Conservation (phyloP, 805 yeast species). For the Wickerhamomyces alni region DNA sequence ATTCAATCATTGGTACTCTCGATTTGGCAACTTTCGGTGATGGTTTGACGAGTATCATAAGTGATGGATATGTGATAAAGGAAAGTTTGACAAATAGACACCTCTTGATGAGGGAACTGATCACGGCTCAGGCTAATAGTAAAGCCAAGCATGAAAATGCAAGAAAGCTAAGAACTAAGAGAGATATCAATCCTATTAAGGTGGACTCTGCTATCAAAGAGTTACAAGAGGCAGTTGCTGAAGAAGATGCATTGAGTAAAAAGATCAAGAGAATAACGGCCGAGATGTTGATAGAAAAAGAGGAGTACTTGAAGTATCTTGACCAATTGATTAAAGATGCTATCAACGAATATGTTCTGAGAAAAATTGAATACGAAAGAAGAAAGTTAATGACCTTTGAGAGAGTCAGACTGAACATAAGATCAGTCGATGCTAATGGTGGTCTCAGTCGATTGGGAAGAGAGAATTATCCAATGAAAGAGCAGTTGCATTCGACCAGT, state of each 20-base stretch:
- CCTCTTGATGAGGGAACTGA: slow-evolving; percentile 81
- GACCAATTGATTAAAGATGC: slow-evolving; percentile 47
- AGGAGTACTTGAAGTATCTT: slow-evolving; percentile 52
- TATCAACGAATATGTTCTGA: slow-evolving; percentile 55
- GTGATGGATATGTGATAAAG: slow-evolving; percentile 81
- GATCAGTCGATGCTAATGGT: slow-evolving; percentile 70
- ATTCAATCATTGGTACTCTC: slow-evolving; percentile 61
- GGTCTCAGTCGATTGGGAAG: slow-evolving; percentile 83
- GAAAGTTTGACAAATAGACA: slow-evolving; percentile 93
- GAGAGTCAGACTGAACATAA: slow-evolving; percentile 60
- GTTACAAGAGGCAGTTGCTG: slow-evolving; percentile 69
- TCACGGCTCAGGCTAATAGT: slow-evolving; percentile 72
- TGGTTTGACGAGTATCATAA: slow-evolving; percentile 53
- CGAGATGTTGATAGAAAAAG: slow-evolving; percentile 74
- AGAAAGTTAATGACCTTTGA: slow-evolving; percentile 71
- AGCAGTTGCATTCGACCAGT: slow-evolving; percentile 23
- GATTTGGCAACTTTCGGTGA: slow-evolving; percentile 76
- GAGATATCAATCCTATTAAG: slow-evolving; percentile 77
- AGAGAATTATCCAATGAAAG: slow-evolving; percentile 41
- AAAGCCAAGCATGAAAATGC: slow-evolving; percentile 67
- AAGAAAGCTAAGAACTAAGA: slow-evolving; percentile 58
- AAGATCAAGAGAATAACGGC: slow-evolving; percentile 80
- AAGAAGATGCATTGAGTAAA: slow-evolving; percentile 69
- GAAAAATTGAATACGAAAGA: slow-evolving; percentile 81
- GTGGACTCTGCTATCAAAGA: slow-evolving; percentile 86